A percentile compares a stretch with the other conserved stretches of the same genome.
phyloP scores from a whole-genome alignment of 2,329 filamentous ascomycete genomes.

The Paraphoma chrysanthemicola region DNA sequence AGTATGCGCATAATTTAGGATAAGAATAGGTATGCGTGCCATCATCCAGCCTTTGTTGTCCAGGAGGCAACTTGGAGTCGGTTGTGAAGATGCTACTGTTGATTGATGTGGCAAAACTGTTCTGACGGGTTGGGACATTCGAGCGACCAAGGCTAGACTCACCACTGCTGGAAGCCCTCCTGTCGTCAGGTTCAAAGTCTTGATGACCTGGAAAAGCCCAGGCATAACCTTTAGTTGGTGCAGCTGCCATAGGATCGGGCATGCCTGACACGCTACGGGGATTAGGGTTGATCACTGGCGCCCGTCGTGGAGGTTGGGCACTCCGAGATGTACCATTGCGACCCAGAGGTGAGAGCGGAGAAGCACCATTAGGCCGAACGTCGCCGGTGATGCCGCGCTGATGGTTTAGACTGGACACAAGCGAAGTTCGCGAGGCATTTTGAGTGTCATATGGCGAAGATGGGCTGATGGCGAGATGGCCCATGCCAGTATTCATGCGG shows the following conservation, averaged over 20 bases:
- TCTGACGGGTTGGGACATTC: conserved; percentile 70
- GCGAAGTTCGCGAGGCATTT: conserved; percentile 77
- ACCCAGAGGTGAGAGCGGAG: conserved; percentile 56
- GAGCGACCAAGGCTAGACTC: conserved; percentile 58
- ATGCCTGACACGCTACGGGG: conserved; percentile 69
- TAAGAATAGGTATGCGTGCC: conserved; percentile 41
- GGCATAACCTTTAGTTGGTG: conserved; percentile 81
- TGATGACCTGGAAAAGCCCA: conserved; percentile 81
- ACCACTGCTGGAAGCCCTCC: conserved; percentile 56
- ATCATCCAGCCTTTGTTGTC: conserved; percentile 76
- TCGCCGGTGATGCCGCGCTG: conserved; percentile 57
- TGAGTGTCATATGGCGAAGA: conserved; percentile 77
- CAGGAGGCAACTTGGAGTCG: conserved; percentile 74
- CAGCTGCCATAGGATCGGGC: conserved; percentile 69
- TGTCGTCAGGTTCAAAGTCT: conserved; percentile 60
- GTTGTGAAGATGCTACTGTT: conserved; percentile 81
- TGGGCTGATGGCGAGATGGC: conserved; percentile 71
- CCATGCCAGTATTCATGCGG: conserved; percentile 75
- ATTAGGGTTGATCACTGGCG: conserved; percentile 76
- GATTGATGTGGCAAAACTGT: conserved; percentile 78
- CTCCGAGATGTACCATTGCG: conserved; percentile 39
- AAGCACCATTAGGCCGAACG: conserved; percentile 51
- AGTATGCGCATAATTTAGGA: conserved; percentile 17
- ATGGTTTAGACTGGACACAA: conserved; percentile 73
- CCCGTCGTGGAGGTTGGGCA: conserved; percentile 60